These are phyloP conservation scores for Podila verticillata DNA, from an alignment of 192 early-diverging fungal genomes.

Conservation along the genomic window DNA sequence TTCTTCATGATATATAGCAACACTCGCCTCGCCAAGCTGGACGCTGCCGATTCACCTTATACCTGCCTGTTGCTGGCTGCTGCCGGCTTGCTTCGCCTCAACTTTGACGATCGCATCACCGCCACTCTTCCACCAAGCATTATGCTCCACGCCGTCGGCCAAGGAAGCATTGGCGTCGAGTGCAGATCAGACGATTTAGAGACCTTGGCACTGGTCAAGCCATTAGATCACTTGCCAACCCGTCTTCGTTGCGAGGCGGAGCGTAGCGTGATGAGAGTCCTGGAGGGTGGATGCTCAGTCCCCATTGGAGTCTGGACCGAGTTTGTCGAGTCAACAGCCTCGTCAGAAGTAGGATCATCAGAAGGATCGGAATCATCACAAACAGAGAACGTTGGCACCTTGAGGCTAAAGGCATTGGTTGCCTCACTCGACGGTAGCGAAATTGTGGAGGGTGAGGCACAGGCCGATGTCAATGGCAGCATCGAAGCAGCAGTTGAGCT, in stretches of 20 bases:
- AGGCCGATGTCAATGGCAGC: conserved; percentile 40
- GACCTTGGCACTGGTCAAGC: conserved; percentile 59
- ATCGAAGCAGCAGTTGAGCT: conserved; percentile 50
- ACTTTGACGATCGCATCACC: conserved; percentile 74
- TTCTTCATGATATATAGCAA: conserved; percentile 73
- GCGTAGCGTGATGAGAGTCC: conserved; percentile 83
- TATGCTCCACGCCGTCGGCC: conserved; percentile 90
- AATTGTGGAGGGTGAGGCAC: conserved; percentile 64
- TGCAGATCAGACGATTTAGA: conserved; percentile 72
- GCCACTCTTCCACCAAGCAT: conserved; percentile 65
- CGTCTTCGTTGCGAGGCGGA: conserved; percentile 80
- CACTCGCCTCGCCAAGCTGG: conserved; percentile 89
- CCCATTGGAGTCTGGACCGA: conserved; percentile 87
- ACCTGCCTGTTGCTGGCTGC: conserved; percentile 86
- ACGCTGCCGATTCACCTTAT: conserved; percentile 74
- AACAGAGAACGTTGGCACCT: conserved; percentile 24
- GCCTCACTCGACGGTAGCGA: conserved; percentile 78
- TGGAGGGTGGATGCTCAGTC: conserved; percentile 97
- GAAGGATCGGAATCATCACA: conserved; percentile 1
- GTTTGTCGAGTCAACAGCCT: conserved; percentile 41
- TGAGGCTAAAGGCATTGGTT: conserved; percentile 75
- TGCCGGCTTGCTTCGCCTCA: conserved; percentile 84
- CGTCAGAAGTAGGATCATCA: conserved; percentile 24
- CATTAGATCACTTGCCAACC: conserved; percentile 74
- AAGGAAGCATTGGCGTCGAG: conserved; percentile 92